Conservation (phyloP, 2,329 filamentous ascomycete genomes). For the Phyllosticta citribraziliensis region DNA sequence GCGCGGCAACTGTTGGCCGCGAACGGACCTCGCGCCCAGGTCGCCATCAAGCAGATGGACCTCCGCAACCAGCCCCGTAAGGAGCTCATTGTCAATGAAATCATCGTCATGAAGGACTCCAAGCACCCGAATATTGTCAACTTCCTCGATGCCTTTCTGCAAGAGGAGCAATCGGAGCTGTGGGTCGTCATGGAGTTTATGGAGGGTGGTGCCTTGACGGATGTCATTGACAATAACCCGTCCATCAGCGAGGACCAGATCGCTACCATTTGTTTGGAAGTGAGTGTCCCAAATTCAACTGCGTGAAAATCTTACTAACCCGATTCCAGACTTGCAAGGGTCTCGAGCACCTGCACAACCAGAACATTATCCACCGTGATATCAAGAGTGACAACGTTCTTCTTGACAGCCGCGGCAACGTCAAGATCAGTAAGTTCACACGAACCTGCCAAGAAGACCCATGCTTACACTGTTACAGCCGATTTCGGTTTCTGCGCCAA, state of each 20-base stretch:
- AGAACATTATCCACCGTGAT: constrained; percentile 97
- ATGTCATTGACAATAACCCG: constrained; percentile 97
- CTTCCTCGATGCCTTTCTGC: constrained; percentile 91
- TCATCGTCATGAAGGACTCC: constrained; percentile 99
- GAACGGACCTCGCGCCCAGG: constrained; percentile 74
- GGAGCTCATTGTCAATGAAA: constrained; percentile 98
- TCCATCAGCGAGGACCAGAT: constrained; percentile 95
- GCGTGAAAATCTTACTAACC: neutral
- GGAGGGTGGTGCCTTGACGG: constrained; percentile 94
- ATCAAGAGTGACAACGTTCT: constrained; percentile 99
- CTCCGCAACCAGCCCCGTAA: constrained; percentile 93
- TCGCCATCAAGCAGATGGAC: constrained; percentile 99
- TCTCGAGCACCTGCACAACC: constrained; percentile 83
- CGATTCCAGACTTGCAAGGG: constrained; percentile 75
- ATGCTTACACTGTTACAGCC: constrained; percentile 43
- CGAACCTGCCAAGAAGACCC: constrained; percentile 1
- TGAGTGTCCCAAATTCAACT: constrained; percentile 35
- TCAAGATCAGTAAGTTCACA: constrained; percentile 79
- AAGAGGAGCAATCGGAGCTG: constrained; percentile 89
- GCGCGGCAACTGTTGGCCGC: constrained; percentile 69
- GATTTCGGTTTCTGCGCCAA: constrained; percentile 99
- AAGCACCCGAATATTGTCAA: constrained; percentile 98
- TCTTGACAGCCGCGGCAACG: constrained; percentile 84
- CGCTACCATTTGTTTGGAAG: constrained; percentile 92
- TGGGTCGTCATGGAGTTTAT: constrained; percentile 99